Percentiles rank a stretch among this genome's conserved stretches.
Evolutionary conservation across 805 yeast genomes (phyloP).

Genomic region (Grigorovia jiainica): DNA sequence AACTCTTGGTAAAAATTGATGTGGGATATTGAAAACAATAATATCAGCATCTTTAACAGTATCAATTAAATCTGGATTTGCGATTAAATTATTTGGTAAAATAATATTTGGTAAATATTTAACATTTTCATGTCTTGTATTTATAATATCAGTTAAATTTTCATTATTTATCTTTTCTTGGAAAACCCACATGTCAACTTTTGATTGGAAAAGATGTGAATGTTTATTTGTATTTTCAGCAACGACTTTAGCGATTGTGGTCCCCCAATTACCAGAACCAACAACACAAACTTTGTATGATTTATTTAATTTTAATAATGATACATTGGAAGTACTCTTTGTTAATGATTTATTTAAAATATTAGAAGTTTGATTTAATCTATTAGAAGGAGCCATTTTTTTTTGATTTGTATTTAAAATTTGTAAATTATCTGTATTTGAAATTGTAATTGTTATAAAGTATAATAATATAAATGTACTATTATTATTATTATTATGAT

Average conservation of each 20-base stretch:
- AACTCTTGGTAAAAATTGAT: constrained; percentile 80
- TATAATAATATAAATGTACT: too few relatives aligned
- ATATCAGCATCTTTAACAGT: constrained; percentile 79
- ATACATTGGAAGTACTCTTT: constrained; percentile 6
- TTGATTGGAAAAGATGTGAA: constrained; percentile 58
- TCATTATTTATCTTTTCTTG: constrained; percentile 74
- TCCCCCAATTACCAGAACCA: constrained; percentile 98
- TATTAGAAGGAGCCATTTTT: constrained; percentile 25
- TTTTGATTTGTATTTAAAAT: not conserved
- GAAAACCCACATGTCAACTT: constrained; percentile 94
- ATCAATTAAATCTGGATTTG: constrained; percentile 73
- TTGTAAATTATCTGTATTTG: not conserved
- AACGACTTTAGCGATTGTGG: constrained; percentile 90
- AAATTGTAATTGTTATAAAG: too few relatives aligned
- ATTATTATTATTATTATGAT: too few relatives aligned
- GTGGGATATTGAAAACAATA: constrained; percentile 90
- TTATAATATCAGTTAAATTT: constrained; percentile 84
- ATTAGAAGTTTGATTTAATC: constrained; percentile 25
- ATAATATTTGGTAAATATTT: constrained; percentile 84
- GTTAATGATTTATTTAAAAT: constrained; percentile 20
- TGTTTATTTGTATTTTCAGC: constrained; percentile 77
- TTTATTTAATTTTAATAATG: constrained; percentile 12
- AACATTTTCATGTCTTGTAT: constrained; percentile 85
- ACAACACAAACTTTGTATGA: constrained; percentile 61
- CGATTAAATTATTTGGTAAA: constrained; percentile 78